These are phyloP conservation scores for Vicia faba DNA, from an alignment of 306 rosid species.

Conservation along the genomic window DNA sequence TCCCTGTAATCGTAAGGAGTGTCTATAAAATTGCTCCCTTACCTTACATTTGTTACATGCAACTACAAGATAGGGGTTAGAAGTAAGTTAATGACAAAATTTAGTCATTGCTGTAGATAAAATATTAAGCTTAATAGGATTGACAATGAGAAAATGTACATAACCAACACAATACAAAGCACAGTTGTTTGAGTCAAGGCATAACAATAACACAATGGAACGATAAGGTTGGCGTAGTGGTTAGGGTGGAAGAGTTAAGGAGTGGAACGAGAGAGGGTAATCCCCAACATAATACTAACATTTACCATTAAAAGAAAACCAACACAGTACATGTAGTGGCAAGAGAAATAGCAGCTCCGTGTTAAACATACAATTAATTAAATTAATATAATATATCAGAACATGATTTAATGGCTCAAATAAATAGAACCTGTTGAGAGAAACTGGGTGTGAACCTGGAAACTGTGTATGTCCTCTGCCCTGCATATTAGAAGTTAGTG, in stretches of 20 bases:
- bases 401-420: conserved; percentile 32
- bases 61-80: neutral
- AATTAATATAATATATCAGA: conserved; percentile 4
- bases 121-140: neutral
- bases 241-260: neutral
- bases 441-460: conserved; percentile 99
- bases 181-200: conserved; percentile 19
- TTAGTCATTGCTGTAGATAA: neutral
- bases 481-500: conserved; percentile 57
- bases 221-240: neutral
- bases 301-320: neutral
- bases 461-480: conserved; percentile 79
- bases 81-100: conserved; percentile 4
- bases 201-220: neutral
- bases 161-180: conserved; percentile 27
- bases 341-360: conserved; percentile 26
- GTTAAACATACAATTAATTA: conserved; percentile 10
- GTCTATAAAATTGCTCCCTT: neutral
- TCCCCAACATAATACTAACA: neutral
- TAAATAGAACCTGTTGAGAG: conserved; percentile 82
- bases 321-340: neutral
- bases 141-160: conserved; percentile 3
- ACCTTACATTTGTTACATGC: neutral
- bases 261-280: neutral
- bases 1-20: neutral